Base-by-base conservation (phyloP, 441 rosid genomes). In the Pelargonium exstipulatum region DNA sequence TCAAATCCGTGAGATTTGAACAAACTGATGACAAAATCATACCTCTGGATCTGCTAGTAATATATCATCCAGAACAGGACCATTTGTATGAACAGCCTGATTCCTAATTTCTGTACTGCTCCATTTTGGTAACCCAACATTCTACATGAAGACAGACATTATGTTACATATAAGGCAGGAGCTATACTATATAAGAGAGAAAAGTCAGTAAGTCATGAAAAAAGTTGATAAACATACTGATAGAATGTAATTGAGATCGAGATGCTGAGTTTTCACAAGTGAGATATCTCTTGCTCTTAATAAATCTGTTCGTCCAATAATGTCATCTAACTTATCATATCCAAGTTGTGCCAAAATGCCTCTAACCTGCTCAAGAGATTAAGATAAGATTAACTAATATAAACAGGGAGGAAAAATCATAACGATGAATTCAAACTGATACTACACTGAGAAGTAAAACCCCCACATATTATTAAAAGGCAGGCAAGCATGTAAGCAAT, bases 211-310 rank as follows among this genome's bases (percentile, higher is more conserved):
- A 37, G 62, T 48, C 42, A 4, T 10, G 49, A 64, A 45, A 55
- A 37, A 10, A 22, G 67, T 67, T 73, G 24, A 32, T 73, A 62
- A 69, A 80, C 96, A 74, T 84, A 95, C 98, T 69, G 88, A 84
- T 71, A 88, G 83, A 76, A 95, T 77, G 77, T 88, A 95, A 77
- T 78, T 77, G 62, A 95, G 91, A 73, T 95, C 96, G 66, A 92
- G 93, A 83, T 95, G 99, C 90, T 92, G 97, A 66, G 99, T 92
- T 78, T 95, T 95, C 77, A 89, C 97, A 42, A 95, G 83, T 2
- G 99, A 95, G 73, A 95, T 90, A 78, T 92, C 99, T 4, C 98
- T 85, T 46, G 84, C 91, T 77, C 69, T 86, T 64, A 95, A 80
- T 71, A 95, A 70, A 67, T 89, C 95, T 35, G 97, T 83, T 69